These are phyloP conservation scores for Leptomonas seymouri DNA, from an alignment of 208 protist species.

Conservation along the genomic window DNA sequence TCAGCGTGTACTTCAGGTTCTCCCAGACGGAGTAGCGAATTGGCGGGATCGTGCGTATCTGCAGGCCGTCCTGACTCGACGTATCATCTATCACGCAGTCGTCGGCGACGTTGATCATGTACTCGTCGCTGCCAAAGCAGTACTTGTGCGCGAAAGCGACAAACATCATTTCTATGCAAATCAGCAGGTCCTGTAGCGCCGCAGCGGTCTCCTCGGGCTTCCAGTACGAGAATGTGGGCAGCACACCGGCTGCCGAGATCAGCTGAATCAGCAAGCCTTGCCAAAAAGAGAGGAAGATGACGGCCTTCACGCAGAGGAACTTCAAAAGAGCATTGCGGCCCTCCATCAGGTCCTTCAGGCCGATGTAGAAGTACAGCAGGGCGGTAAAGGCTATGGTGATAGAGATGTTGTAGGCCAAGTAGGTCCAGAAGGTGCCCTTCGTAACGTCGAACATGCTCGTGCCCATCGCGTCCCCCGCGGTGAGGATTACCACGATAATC, in stretches of 20 bases:
- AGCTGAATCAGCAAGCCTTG: slow-evolving; percentile 90
- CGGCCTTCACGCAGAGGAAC: slow-evolving; percentile 92
- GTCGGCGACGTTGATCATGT: slow-evolving; percentile 31
- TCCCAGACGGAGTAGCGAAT: slow-evolving; percentile 78
- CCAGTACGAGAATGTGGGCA: slow-evolving; percentile 84
- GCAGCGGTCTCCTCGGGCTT: slow-evolving; percentile 60
- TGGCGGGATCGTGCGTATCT: slow-evolving; percentile 52
- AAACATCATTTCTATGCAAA: slow-evolving; percentile 94
- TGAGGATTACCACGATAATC: slow-evolving; percentile 83
- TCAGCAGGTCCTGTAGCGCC: slow-evolving; percentile 86
- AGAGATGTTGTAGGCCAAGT: slow-evolving; percentile 91
- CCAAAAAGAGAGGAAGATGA: slow-evolving; percentile 95
- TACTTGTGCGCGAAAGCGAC: slow-evolving; percentile 90
- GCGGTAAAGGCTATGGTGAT: slow-evolving; percentile 93
- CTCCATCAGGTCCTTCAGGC: slow-evolving; percentile 87
- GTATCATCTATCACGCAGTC: slow-evolving; percentile 37
- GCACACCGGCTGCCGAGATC: slow-evolving; percentile 59
- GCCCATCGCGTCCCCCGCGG: slow-evolving; percentile 70
- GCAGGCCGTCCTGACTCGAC: slow-evolving; percentile 31
- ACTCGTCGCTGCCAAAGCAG: slow-evolving; percentile 91
- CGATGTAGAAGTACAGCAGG: slow-evolving; percentile 92
- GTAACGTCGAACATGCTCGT: slow-evolving; percentile 68
- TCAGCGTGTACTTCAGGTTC: slow-evolving; percentile 87
- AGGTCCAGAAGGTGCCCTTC: slow-evolving; percentile 91
- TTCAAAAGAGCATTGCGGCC: slow-evolving; percentile 90